Base-by-base conservation (phyloP, 2,329 filamentous ascomycete species). In the Cercospora sp. region DNA sequence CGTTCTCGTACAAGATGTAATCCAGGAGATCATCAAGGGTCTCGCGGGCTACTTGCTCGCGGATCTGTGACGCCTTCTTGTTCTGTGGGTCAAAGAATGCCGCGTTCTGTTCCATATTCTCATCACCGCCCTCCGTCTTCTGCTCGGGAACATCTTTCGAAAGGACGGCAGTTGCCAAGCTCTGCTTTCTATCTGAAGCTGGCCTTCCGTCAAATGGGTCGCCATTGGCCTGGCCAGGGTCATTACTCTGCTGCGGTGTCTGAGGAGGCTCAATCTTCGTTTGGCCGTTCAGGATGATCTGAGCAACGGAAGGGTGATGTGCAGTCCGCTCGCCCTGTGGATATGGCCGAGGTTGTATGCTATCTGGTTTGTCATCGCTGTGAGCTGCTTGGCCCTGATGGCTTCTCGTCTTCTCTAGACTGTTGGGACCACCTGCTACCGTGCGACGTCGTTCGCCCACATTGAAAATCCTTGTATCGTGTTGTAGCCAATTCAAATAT, bases 401-500 rank as follows among this genome's bases (percentile, higher is more conserved):
- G 57, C 63, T 77, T 65, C 68, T 73, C 2, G 72, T 76, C 72
- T 77, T 77, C 63, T 79, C 76, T 45, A 76, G 69, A 20, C 72
- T 74, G 55, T 77, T 74, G 9, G 77, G 76, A 28, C 90, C 83
- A 30, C 85, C 91, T 53, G 91, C 91, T 18, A 90, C 92, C 61
- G 94, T 87, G 74, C 95, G 90, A 75, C 95, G 87, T 76, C 93
- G 87, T 80, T 97, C 94, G 69, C 95, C 95, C 42, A 99, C 95
- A 76, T 99, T 99, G 87, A 99, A 99, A 74, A 99, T 97, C 73
- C 87, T 87, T 12, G 94, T 95, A 76, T 97, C 92, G 80, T 99
- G 94, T 77, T 99, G 95, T 76, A 97, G 89, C 95, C 95, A 99
- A 60, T 96, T 94, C 61, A 99, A 83, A 78, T 98, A 99, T 69